Base-by-base conservation (phyloP, 2,329 filamentous ascomycete species). In the Ceratocystis destructans region DNA sequence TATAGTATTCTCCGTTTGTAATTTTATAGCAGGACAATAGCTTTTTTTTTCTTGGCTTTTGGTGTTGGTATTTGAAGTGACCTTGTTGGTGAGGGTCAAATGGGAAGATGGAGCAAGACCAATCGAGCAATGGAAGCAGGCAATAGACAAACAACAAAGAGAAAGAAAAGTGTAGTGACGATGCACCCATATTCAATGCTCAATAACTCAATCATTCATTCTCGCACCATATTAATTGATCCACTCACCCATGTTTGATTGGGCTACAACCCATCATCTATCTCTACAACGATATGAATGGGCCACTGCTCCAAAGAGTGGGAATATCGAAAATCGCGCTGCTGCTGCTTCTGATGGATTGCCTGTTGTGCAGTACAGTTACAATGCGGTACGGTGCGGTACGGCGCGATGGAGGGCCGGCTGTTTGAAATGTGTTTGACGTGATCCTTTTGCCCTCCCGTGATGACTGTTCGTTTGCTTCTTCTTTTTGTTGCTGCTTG, bases 241-340 rank as follows among this genome's bases (percentile, higher is more conserved):
- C 31, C 37, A 65, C 64, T 65, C 50, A 65, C 64, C 64, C 64
- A 65, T 65, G 50, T 65, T 59, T 57, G 50, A 46, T 45, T 45
- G 33, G 53, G 64, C 63, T 50, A 64, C 48, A 20, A 37, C 46
- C 62, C 62, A 64, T 55, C 33, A 64, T 64, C 62, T 28, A 57
- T 17, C 53, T 57, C 25, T 57, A 25, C 53, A 15, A 5, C 53
- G 31, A 28, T 28, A 57, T 25, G 53, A 57, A 33, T 57, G 53
- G 25, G 53, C 53, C 53, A 57, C 53, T 31, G 53, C 53, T 25
- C 53, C 25, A 31, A 41, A 41, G 37, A 41, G 28, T 33, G 53
- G n/a, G 53, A 57, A 57, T 28, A 57, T 15, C 25, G 28, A 33
- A 57, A 28, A 33, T 12, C 53, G 28, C 37, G 37, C 37, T 41